phyloP scores from a whole-genome alignment of 2,329 filamentous ascomycete genomes.

The Monilinia polystroma region DNA sequence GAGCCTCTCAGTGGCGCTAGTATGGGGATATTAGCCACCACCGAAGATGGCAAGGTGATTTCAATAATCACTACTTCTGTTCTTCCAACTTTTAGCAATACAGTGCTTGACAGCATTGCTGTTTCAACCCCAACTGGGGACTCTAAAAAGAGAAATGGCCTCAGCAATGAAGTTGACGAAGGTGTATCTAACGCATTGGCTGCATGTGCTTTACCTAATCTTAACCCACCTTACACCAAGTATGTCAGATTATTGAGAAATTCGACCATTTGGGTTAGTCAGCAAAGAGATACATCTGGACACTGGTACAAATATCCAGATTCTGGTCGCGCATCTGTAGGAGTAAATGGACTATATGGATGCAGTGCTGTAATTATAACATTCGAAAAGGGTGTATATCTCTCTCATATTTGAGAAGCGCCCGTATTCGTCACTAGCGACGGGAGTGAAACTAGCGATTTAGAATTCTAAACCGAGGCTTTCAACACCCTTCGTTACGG shows the following conservation, averaged over 20 bases:
- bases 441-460: neutral
- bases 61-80: too few species aligned
- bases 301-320: neutral
- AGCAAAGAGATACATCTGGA: neutral
- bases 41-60: too few species aligned
- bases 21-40: too few species aligned
- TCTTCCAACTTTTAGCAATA: too few species aligned
- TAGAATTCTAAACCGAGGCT: neutral
- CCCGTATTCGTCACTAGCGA: neutral
- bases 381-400: neutral
- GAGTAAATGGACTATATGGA: neutral
- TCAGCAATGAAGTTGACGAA: too few species aligned
- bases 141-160: too few species aligned
- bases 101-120: too few species aligned
- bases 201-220: neutral
- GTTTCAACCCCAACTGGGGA: too few species aligned
- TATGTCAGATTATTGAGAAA: neutral
- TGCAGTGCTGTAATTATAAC: neutral
- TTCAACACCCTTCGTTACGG: slow-evolving; percentile 2
- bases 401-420: neutral
- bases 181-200: neutral
- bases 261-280: neutral
- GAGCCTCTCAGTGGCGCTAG: too few species aligned
- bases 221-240: neutral
- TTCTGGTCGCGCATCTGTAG: neutral